Percentiles rank a stretch among this genome's conserved stretches.
Evolutionary conservation across 1,284 basidiomycete genomes (phyloP).

Genomic region (Singerocomus inundabilis): DNA sequence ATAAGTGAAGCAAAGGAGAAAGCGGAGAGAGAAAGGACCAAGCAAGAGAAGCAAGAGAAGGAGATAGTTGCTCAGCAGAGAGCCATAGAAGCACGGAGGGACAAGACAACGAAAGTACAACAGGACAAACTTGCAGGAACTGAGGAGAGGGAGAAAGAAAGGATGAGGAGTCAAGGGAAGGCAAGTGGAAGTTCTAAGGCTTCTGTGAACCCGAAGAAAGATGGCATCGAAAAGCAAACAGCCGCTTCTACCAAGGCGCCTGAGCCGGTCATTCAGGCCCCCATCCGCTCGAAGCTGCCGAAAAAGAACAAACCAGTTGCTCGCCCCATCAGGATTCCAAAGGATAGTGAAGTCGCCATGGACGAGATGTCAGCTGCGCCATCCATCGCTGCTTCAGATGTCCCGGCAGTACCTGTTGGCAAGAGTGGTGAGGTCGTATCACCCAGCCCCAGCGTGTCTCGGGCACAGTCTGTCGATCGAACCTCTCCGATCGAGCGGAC

Average conservation of each 20-base stretch:
- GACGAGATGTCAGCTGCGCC: constrained; percentile 45
- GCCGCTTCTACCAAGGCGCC: constrained; percentile 21
- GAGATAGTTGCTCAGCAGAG: constrained; percentile 35
- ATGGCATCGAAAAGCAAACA: constrained; percentile 21
- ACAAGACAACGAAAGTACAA: constrained; percentile 33
- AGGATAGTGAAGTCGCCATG: constrained; percentile 51
- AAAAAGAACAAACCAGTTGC: constrained; percentile 72
- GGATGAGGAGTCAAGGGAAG: constrained; percentile 34
- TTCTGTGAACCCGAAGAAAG: constrained; percentile 21
- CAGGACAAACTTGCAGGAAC: constrained; percentile 32
- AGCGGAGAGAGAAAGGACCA: constrained; percentile 36
- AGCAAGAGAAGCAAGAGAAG: constrained; percentile 38
- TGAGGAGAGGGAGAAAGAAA: constrained; percentile 35
- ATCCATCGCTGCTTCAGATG: constrained; percentile 47
- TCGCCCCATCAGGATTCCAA: constrained; percentile 57
- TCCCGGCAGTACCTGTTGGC: constrained; percentile 37
- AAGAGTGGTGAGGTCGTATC: constrained; percentile 36
- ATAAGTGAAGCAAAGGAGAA: constrained; percentile 40
- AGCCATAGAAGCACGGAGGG: constrained; percentile 35
- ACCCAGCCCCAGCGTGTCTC: constrained; percentile 52
- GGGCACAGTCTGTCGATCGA: constrained; percentile 58
- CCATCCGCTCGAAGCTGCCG: constrained; percentile 73
- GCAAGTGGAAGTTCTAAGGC: constrained; percentile 33
- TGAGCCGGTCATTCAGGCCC: constrained; percentile 53
- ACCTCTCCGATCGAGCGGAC: constrained; percentile 40